Percentiles rank a stretch among this genome's conserved stretches.
phyloP scores from a whole-genome alignment of 208 protist genomes.

The Acanthamoeba triangularis region DNA sequence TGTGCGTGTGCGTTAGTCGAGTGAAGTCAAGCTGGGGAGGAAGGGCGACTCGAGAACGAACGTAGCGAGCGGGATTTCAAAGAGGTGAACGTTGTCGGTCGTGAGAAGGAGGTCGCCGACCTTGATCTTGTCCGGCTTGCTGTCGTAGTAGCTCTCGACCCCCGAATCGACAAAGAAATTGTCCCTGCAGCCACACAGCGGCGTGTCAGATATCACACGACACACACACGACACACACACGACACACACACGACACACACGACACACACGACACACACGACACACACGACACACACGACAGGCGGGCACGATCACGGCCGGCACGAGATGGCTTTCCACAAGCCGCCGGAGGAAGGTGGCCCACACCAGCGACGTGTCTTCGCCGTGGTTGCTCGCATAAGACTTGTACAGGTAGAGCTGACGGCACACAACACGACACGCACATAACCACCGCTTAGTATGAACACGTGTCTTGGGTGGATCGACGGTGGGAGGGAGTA shows the following conservation, averaged over 20 bases:
- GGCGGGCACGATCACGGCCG: constrained; percentile 63
- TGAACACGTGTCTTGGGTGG: background rate
- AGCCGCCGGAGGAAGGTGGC: constrained; percentile 62
- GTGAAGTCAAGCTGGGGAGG: background rate
- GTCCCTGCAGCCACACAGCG: constrained; percentile 13
- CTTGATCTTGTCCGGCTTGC: constrained; percentile 76
- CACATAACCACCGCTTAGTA: background rate
- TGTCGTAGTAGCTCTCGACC: constrained; percentile 79
- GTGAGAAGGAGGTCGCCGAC: constrained; percentile 70
- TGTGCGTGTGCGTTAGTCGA: background rate
- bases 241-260: too few relatives aligned
- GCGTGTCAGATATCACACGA: too few relatives aligned
- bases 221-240: too few relatives aligned
- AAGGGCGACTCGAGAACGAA: background rate
- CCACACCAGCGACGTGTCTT: constrained; percentile 78
- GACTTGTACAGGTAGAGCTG: constrained; percentile 52
- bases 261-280: too few relatives aligned
- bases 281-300: too few relatives aligned
- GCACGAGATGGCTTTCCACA: constrained; percentile 30
- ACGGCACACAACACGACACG: background rate
- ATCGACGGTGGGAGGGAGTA: background rate
- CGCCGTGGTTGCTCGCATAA: constrained; percentile 29
- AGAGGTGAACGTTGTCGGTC: constrained; percentile 13
- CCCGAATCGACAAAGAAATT: constrained; percentile 61
- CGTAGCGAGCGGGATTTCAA: background rate